Percentiles rank a stretch among this genome's conserved stretches.
Evolutionary conservation across 1,284 basidiomycete species (phyloP).

Genomic region (Macrocystidia cucumis): DNA sequence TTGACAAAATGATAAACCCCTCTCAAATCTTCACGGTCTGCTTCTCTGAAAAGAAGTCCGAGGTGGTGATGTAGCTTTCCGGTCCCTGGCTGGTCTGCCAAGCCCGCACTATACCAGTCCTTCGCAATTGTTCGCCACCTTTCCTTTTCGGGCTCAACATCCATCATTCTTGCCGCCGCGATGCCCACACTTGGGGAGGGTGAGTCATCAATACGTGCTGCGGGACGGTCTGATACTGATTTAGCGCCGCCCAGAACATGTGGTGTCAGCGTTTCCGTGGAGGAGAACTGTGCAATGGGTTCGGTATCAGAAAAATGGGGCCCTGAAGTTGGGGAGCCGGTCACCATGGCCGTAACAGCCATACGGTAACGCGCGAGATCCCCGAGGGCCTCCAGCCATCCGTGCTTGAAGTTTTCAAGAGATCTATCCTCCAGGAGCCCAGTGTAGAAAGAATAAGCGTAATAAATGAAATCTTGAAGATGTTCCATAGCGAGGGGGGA

Average conservation of each 20-base stretch:
- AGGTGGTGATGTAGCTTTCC: slow-evolving; percentile 94
- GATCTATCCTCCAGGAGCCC: slow-evolving; percentile 80
- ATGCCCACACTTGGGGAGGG: slow-evolving; percentile 78
- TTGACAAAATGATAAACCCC: slow-evolving; percentile 94
- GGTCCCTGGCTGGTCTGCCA: slow-evolving; percentile 84
- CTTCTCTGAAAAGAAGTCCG: slow-evolving; percentile 81
- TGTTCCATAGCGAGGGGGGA: slow-evolving; percentile 64
- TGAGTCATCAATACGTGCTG: slow-evolving; percentile 56
- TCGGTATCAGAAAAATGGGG: slow-evolving; percentile 37
- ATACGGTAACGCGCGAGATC: slow-evolving; percentile 94
- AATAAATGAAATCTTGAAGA: slow-evolving; percentile 89
- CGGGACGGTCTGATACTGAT: slow-evolving; percentile 26
- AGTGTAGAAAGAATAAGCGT: slow-evolving; percentile 92
- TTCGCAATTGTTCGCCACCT: slow-evolving; percentile 86
- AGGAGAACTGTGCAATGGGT: slow-evolving; percentile 18
- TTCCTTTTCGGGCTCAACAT: slow-evolving; percentile 87
- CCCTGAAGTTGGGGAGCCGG: slow-evolving; percentile 20
- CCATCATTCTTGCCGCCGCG: slow-evolving; percentile 80
- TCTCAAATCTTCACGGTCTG: slow-evolving; percentile 77
- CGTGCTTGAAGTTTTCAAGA: slow-evolving; percentile 64
- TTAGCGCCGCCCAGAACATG: slow-evolving; percentile 5
- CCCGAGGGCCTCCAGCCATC: slow-evolving; percentile 95
- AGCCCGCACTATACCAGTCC: slow-evolving; percentile 89
- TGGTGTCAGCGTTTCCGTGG: slow-evolving; percentile 4
- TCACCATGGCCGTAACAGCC: slow-evolving; percentile 76